Evolutionary conservation across 1,284 basidiomycete genomes (phyloP).

Genomic region (Xerocomus nothofagi): DNA sequence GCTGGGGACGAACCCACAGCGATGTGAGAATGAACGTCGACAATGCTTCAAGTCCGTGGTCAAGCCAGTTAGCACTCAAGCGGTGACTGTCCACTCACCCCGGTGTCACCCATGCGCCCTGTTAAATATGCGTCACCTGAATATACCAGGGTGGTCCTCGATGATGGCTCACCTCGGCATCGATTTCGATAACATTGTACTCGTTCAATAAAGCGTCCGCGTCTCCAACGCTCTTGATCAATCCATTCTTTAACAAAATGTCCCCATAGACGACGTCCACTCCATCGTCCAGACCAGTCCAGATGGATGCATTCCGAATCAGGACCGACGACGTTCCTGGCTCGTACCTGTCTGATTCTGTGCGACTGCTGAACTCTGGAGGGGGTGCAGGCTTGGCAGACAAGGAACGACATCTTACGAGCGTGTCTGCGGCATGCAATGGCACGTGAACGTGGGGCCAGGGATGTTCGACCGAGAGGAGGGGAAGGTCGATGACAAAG

Average conservation of each 20-base stretch:
- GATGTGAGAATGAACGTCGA: conserved; percentile 68
- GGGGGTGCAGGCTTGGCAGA: conserved; percentile 48
- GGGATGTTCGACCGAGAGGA: conserved; percentile 3
- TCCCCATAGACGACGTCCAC: conserved; percentile 61
- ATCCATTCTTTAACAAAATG: conserved; percentile 52
- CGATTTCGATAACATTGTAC: conserved; percentile 11
- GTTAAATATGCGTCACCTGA: conserved; percentile 1
- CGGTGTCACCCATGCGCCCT: conserved; percentile 50
- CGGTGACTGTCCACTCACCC: conserved; percentile 29
- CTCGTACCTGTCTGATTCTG: conserved; percentile 66
- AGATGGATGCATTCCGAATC: conserved; percentile 77
- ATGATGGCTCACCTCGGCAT: conserved; percentile 25
- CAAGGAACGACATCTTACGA: conserved; percentile 28
- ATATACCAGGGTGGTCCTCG: not conserved
- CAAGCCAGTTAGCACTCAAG: not conserved
- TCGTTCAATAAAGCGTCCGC: conserved; percentile 13
- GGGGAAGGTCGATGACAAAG: conserved; percentile 11
- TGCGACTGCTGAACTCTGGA: conserved; percentile 51
- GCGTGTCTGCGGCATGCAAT: conserved; percentile 16
- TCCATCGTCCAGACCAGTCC: conserved; percentile 71
- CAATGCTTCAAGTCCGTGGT: conserved; percentile 30
- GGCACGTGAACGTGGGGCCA: conserved; percentile 17
- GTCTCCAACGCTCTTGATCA: conserved; percentile 50
- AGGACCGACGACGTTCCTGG: conserved; percentile 55
- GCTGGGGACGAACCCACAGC: conserved; percentile 49